Percentiles rank a stretch among this genome's conserved stretches.
Evolutionary conservation across 139 green algal genomes (phyloP).

Genomic region (Micromonas pusilla): DNA sequence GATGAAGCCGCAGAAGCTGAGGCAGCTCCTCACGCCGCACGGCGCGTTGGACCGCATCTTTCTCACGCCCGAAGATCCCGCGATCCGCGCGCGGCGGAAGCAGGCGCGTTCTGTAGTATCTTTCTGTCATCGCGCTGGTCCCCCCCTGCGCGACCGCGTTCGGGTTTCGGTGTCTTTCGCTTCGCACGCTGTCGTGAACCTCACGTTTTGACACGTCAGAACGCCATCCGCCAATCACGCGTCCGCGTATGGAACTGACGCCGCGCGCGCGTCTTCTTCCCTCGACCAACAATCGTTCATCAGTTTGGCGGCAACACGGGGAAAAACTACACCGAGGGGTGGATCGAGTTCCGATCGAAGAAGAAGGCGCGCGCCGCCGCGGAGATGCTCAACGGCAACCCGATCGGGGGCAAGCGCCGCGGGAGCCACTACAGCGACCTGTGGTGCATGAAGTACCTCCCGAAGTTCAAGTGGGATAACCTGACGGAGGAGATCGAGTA

Average conservation of each 20-base stretch:
- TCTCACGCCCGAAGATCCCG: conserved; percentile 63
- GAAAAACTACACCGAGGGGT: conserved; percentile 93
- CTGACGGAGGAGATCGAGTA: conserved; percentile 83
- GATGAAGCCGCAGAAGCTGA: conserved; percentile 84
- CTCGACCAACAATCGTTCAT: background rate
- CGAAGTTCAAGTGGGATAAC: conserved; percentile 92
- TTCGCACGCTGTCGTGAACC: too few relatives aligned
- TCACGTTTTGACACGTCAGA: too few relatives aligned
- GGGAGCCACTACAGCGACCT: conserved; percentile 84
- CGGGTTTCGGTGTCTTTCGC: too few relatives aligned
- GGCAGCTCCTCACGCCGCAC: conserved; percentile 71
- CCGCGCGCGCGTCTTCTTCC: background rate
- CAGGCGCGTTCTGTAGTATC: too few relatives aligned
- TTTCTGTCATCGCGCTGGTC: background rate
- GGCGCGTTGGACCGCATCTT: conserved; percentile 75
- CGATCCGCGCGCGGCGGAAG: background rate
- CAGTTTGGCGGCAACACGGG: conserved; percentile 39
- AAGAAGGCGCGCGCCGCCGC: conserved; percentile 67
- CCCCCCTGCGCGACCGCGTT: background rate
- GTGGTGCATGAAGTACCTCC: conserved; percentile 89
- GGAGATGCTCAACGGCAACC: conserved; percentile 59
- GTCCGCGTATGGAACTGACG: background rate
- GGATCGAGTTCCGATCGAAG: conserved; percentile 95
- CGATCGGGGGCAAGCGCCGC: conserved; percentile 73
- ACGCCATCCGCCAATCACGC: too few relatives aligned